These are phyloP conservation scores for Yamadazyma mexicana DNA, from an alignment of 1,139 yeast genomes.

Conservation along the genomic window DNA sequence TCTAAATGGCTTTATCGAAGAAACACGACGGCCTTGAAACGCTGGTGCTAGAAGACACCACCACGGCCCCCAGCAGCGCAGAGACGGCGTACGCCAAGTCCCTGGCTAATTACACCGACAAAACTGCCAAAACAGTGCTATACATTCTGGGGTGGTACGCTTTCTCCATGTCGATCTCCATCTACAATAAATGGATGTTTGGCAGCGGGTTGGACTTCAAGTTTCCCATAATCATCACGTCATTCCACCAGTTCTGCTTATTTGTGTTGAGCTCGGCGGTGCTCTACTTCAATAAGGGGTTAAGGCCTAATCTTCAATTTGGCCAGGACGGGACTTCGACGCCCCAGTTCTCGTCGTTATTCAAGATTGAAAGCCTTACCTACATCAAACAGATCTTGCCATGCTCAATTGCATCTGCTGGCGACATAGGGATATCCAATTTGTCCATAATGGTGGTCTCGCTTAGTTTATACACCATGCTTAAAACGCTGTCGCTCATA, in stretches of 20 bases:
- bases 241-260: slow-evolving; percentile 80
- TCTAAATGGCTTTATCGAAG: too few species aligned
- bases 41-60: too few species aligned
- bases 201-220: slow-evolving; percentile 70
- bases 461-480: slow-evolving; percentile 86
- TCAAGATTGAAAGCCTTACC: slow-evolving; percentile 20
- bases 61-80: not conserved
- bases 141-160: slow-evolving; percentile 52
- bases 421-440: slow-evolving; percentile 93
- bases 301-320: slow-evolving; percentile 30
- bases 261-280: slow-evolving; percentile 47
- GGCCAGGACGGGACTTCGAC: slow-evolving; percentile 17
- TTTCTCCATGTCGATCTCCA: slow-evolving; percentile 72
- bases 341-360: slow-evolving; percentile 46
- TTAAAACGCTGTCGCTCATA: slow-evolving; percentile 80
- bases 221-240: slow-evolving; percentile 81
- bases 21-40: too few species aligned
- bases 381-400: slow-evolving; percentile 67
- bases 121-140: slow-evolving; percentile 14
- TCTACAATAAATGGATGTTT: slow-evolving; percentile 98
- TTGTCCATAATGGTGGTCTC: slow-evolving; percentile 78
- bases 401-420: slow-evolving; percentile 84
- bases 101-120: not conserved
- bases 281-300: slow-evolving; percentile 45
- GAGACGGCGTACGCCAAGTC: not conserved